These are phyloP conservation scores for Farysia itapuensis DNA, from an alignment of 1,284 basidiomycete species.

Conservation along the genomic window DNA sequence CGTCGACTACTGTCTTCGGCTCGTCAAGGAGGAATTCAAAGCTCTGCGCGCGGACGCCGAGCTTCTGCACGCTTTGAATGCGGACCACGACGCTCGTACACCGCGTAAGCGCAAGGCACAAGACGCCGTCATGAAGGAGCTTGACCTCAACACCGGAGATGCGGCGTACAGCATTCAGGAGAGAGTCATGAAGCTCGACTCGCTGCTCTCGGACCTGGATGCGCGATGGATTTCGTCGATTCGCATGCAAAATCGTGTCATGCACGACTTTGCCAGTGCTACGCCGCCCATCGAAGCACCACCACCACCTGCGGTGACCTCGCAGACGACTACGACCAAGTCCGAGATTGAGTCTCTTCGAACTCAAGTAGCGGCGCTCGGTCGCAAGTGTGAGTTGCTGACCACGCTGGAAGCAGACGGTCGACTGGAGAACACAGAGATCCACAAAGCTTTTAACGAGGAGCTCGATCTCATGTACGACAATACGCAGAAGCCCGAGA, in stretches of 20 bases:
- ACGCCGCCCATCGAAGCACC: not conserved
- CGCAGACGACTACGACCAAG: not conserved
- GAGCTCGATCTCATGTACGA: conserved; percentile 55
- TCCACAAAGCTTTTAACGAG: conserved; percentile 59
- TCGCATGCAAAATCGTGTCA: conserved; percentile 30
- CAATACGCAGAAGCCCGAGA: conserved; percentile 46
- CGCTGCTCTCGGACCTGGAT: conserved; percentile 10
- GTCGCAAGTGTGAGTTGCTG: conserved; percentile 46
- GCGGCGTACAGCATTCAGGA: too few relatives aligned
- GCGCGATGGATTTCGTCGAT: conserved; percentile 21
- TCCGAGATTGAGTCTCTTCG: conserved; percentile 5
- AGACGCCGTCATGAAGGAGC: not conserved
- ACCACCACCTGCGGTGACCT: not conserved
- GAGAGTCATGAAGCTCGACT: too few relatives aligned
- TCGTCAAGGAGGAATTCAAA: conserved; percentile 29
- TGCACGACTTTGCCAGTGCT: conserved; percentile 17
- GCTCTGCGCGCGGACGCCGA: conserved; percentile 18
- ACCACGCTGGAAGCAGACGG: conserved; percentile 52
- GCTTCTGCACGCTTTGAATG: conserved; percentile 3
- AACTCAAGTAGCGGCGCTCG: conserved; percentile 34
- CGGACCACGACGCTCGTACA: conserved; percentile 6
- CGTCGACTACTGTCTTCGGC: conserved; percentile 17
- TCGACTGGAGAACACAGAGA: conserved; percentile 54
- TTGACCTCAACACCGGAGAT: too few relatives aligned
- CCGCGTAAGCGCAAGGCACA: conserved; percentile 15